A percentile compares a stretch with the other conserved stretches of the same genome.
phyloP scores from a whole-genome alignment of 2,329 filamentous ascomycete species.

The Nigrograna mackinnonii region DNA sequence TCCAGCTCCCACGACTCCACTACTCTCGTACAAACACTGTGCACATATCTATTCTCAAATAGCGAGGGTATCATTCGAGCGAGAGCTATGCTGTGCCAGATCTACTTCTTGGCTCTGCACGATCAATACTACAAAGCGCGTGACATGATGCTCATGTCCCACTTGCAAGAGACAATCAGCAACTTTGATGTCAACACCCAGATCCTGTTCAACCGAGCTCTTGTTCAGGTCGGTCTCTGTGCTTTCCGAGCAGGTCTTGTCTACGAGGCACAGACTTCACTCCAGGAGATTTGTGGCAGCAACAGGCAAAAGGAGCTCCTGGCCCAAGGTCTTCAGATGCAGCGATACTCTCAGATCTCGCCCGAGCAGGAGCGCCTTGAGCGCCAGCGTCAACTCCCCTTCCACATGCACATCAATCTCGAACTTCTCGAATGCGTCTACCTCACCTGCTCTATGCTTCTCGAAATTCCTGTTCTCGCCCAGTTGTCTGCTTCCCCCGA shows the following conservation, averaged over 20 bases:
- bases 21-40: conserved; percentile 81
- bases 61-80: conserved; percentile 96
- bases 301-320: conserved; percentile 97
- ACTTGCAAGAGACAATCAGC: conserved; percentile 94
- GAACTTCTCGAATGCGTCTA: conserved; percentile 98
- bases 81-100: conserved; percentile 96
- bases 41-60: conserved; percentile 92
- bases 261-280: conserved; percentile 95
- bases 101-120: conserved; percentile 97
- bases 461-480: conserved; percentile 95
- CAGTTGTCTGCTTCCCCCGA: conserved; percentile 97
- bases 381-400: conserved; percentile 94
- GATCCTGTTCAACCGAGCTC: conserved; percentile 97
- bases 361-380: conserved; percentile 97
- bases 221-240: conserved; percentile 97
- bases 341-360: conserved; percentile 93
- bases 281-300: conserved; percentile 97
- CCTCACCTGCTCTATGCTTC: conserved; percentile 97
- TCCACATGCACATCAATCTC: conserved; percentile 99
- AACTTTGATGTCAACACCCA: conserved; percentile 97
- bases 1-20: conserved; percentile 68
- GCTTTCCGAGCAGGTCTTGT: conserved; percentile 96
- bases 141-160: conserved; percentile 99
- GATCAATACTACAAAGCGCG: conserved; percentile 97
- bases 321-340: conserved; percentile 97